phyloP scores from a whole-genome alignment of 352 stramenopile species.

The Pythium periplocum region DNA sequence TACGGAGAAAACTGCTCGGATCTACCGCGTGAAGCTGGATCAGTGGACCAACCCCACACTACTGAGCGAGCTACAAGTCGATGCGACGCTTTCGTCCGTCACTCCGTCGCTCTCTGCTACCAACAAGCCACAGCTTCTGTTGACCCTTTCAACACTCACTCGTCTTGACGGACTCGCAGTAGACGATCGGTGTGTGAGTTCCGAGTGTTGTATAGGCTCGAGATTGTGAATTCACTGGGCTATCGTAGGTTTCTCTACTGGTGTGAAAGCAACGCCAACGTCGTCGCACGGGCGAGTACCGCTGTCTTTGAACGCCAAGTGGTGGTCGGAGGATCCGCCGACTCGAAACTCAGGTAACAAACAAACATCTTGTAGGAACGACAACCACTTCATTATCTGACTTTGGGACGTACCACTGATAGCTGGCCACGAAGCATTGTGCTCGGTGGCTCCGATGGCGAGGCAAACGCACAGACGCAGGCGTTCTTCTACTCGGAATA shows the following conservation, averaged over 20 bases:
- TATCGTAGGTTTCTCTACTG: slow-evolving; percentile 55
- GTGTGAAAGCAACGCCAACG: slow-evolving; percentile 64
- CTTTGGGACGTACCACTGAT: background rate
- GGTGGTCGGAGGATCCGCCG: slow-evolving; percentile 41
- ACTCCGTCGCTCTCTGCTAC: background rate
- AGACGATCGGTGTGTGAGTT: slow-evolving; percentile 13
- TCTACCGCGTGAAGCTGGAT: slow-evolving; percentile 23
- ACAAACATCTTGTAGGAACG: no score
- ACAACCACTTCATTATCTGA: no score
- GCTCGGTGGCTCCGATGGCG: slow-evolving; percentile 29
- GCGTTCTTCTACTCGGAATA: slow-evolving; percentile 62
- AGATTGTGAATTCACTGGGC: no score
- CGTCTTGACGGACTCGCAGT: slow-evolving; percentile 61
- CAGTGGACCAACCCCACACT: background rate
- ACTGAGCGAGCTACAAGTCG: background rate
- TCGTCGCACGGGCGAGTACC: slow-evolving; percentile 39
- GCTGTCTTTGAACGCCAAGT: slow-evolving; percentile 40
- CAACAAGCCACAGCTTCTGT: slow-evolving; percentile 20
- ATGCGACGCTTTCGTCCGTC: background rate
- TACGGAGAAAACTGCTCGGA: slow-evolving; percentile 65
- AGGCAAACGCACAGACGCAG: slow-evolving; percentile 24
- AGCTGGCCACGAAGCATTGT: slow-evolving; percentile 62
- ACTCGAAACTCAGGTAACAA: slow-evolving; percentile 45
- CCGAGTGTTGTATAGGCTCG: no score
- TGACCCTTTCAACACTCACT: slow-evolving; percentile 35